phyloP scores from a whole-genome alignment of 2,329 filamentous ascomycete genomes.

The Pestalotiopsis sp. region DNA sequence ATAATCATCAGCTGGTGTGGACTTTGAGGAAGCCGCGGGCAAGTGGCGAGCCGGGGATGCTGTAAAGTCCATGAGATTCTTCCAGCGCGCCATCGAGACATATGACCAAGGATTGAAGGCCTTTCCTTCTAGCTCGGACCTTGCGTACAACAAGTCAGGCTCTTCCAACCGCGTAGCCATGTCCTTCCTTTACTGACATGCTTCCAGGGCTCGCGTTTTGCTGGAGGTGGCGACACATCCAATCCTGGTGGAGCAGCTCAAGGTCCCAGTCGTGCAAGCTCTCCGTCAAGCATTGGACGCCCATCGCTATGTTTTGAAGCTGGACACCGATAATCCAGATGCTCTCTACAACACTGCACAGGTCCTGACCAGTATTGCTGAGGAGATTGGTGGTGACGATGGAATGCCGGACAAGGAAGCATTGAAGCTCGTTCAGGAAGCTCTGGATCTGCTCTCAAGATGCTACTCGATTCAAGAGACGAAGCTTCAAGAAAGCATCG shows the following conservation, averaged over 20 bases:
- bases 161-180: neutral
- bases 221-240: conserved; percentile 71
- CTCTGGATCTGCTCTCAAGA: conserved; percentile 28
- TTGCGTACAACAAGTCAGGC: conserved; percentile 73
- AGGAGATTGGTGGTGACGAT: conserved; percentile 56
- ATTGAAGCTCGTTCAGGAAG: conserved; percentile 39
- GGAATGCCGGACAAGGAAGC: conserved; percentile 39
- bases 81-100: conserved; percentile 64
- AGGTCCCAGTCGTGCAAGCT: conserved; percentile 51
- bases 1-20: conserved; percentile 56
- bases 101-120: conserved; percentile 65
- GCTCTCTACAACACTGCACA: conserved; percentile 73
- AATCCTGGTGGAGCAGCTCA: conserved; percentile 60
- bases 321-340: conserved; percentile 67
- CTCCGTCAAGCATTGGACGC: conserved; percentile 63
- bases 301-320: conserved; percentile 60
- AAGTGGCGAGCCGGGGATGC: conserved; percentile 76
- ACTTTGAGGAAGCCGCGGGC: conserved; percentile 70
- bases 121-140: conserved; percentile 65
- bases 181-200: conserved; percentile 8
- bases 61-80: conserved; percentile 58
- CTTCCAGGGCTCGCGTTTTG: conserved; percentile 64
- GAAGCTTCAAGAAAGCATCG: conserved; percentile 26
- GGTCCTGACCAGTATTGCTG: conserved; percentile 67
- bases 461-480: conserved; percentile 56